A percentile compares a stretch with the other conserved stretches of the same genome.
Evolutionary conservation across 441 rosid genomes (phyloP).

Genomic region (Flueggea neowawraea): DNA sequence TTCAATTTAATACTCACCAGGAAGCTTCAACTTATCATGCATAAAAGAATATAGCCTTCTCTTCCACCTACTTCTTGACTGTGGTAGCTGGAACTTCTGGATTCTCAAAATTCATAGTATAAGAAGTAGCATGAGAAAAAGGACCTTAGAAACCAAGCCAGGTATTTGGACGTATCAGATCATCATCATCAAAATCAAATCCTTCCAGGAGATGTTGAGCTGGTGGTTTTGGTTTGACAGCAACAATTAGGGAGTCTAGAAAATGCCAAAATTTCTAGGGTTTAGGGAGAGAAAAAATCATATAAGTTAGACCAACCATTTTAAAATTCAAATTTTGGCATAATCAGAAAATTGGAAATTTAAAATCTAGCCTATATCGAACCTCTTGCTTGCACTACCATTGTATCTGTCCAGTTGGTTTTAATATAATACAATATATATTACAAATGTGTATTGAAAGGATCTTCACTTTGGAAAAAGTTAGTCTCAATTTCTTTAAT

Average conservation of each 20-base stretch:
- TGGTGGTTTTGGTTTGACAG: conserved; percentile 79
- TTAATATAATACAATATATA: too few species aligned
- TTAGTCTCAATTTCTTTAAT: too few species aligned
- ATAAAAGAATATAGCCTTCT: conserved; percentile 58
- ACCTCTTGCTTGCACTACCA: too few species aligned
- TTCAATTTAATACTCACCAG: conserved; percentile 46
- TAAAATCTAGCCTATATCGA: too few species aligned
- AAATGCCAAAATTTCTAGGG: background rate
- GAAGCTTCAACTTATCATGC: conserved; percentile 65
- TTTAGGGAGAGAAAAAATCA: too few species aligned
- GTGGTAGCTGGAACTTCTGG: conserved; percentile 80
- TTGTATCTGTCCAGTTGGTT: too few species aligned
- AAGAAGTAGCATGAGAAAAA: too few species aligned
- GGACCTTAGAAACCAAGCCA: background rate
- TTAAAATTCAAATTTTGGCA: too few species aligned
- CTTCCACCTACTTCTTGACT: conserved; percentile 68
- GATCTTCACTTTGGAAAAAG: too few species aligned
- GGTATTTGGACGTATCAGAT: conserved; percentile 40
- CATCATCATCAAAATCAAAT: conserved; percentile 52
- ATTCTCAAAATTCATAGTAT: conserved; percentile 16
- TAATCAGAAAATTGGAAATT: too few species aligned
- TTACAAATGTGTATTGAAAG: too few species aligned
- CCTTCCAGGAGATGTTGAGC: conserved; percentile 39
- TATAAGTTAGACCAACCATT: too few species aligned
- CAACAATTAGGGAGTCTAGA: conserved; percentile 68